Base-by-base conservation (phyloP, 2,329 filamentous ascomycete genomes). In the Calonectria ilicicola region DNA sequence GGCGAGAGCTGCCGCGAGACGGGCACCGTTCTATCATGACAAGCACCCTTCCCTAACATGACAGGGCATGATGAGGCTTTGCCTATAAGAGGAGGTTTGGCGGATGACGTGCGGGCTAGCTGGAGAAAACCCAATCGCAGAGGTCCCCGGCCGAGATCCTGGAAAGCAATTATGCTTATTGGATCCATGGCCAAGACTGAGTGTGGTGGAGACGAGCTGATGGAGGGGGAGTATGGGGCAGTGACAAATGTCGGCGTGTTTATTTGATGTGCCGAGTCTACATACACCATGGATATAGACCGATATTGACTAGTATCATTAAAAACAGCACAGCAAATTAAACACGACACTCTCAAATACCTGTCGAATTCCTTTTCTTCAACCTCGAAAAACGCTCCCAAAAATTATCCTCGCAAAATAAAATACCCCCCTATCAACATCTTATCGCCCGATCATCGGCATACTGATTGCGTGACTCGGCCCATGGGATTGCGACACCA, bases 401-500 rank as follows among this genome's bases (percentile, higher is more conserved):
- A n/a, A n/a, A 9, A 10, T 7, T 26, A 27, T 29, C 6, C 14
- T 44, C 42, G 35, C 14, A 21, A 23, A 46, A 32, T 63, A n/a
- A 12, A 40, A 15, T 32, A 23, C 32, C 29, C 29, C 29, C 29
- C 29, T 32, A 17, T 38, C 46, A 21, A 38, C 40, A 10, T 23
- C 44, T n/a, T 15, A 51, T 23, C 26, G 1, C 8, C 19, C 44
- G 49, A 3, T 46, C 35, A 65, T 27, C 63, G 46, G 19, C 44
- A n/a, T 29, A 27, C 2, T 71, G 35, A 68, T 68, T 74, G 78
- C 78, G 78, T 80, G 75, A 80, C 76, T 32, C 21, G 44, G 62
- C 78, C 78, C 78, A 5, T 64, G 78, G 29, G 32, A 80, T 80
- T 72, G 76, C 78, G 77, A 78, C 74, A 80, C 67, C 69, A 69